Evolutionary conservation across 306 rosid genomes (phyloP), one percentile per base, ranked within the genome.

Genomic region (Cucurbita moschata): DNA sequence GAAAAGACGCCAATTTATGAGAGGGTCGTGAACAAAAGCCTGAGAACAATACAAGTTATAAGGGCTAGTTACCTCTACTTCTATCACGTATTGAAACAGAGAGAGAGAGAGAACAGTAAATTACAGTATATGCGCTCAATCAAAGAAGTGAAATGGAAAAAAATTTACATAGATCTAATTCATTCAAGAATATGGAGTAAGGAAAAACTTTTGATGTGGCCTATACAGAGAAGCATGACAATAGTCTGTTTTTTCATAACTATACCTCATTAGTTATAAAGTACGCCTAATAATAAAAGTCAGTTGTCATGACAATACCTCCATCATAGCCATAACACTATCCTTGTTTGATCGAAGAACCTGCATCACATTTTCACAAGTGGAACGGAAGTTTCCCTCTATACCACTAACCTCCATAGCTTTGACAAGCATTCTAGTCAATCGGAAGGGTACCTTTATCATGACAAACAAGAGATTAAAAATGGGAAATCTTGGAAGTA

Each of bases 261-360:
- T 16, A 16, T 53, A 7, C 10, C 10, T 16, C 23, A 7, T 50
- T 3, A 55, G 4, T 55, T 8, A 55, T 8, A 8, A 55, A 18
- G 30, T 57, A 57, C 7, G 63, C 35, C 14, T 37, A 14, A 61
- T 58, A 21, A 5, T 10, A 58, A 11, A 23, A 26, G 9, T 11
- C 13, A 51, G 52, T 67, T 18, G 69, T 9, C n/a, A 78, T 4
- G 19, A 74, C 13, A 26, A 64, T 88, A 94, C 98, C 98, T 94
- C 98, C 98, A 94, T 94, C 98, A 94, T 94, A 67, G 98, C 98
- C 98, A 94, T 94, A 69, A 94, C 97, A 71, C 98, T 85, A 63
- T 90, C 92, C 77, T 79, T 89, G 85, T 94, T 74, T 43, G 95
- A 82, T 81, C 97, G 89, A 69, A 94, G 85, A 80, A 94, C 98